Conservation (phyloP, 139 green algal species). For the Coelastrella sp. region DNA sequence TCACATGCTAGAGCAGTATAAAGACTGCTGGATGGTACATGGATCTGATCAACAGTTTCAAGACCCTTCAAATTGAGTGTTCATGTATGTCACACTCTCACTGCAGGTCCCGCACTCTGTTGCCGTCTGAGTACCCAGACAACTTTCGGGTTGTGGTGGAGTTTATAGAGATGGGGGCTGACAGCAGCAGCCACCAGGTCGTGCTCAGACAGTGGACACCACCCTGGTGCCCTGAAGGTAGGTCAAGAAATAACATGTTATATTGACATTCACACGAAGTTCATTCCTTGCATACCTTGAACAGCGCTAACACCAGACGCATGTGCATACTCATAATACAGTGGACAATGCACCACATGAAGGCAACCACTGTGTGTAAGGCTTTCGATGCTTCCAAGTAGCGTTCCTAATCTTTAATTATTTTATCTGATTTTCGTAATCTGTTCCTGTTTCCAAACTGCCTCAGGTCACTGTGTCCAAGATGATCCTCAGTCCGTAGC, state of each 20-base stretch:
- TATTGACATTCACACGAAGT: not conserved
- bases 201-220: constrained; percentile 11
- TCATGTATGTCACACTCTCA: not conserved
- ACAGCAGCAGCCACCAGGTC: not conserved
- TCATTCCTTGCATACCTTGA: not conserved
- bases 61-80: not conserved
- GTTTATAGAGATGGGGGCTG: not conserved
- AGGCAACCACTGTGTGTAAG: too few species aligned
- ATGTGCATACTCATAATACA: too few species aligned
- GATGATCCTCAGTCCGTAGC: not conserved
- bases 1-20: not conserved
- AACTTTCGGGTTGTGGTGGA: not conserved
- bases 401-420: too few species aligned
- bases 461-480: not conserved
- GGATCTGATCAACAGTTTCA: too few species aligned
- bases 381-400: too few species aligned
- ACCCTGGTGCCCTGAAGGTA: not conserved
- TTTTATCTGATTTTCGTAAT: not conserved
- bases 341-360: too few species aligned
- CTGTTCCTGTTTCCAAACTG: not conserved
- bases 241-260: not conserved
- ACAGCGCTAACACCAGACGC: too few species aligned
- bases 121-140: not conserved
- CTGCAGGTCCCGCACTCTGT: not conserved
- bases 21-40: not conserved